Evolutionary conservation across 208 protist species (phyloP), one percentile per base, ranked within the genome.

Genomic region (Wallacemonas sp.): DNA sequence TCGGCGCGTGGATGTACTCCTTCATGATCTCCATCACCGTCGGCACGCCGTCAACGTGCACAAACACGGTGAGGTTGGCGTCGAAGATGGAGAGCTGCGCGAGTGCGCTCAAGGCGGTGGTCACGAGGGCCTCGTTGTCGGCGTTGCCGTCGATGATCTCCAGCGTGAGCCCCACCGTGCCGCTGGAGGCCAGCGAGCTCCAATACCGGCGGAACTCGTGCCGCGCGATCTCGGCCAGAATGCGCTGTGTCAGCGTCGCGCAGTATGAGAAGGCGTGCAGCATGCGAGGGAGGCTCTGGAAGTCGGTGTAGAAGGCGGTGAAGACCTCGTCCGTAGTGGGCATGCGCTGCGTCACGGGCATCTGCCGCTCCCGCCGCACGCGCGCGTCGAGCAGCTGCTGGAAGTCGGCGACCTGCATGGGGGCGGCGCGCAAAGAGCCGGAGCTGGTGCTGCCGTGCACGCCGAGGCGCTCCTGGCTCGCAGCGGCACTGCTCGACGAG

Each of bases 21-120:
- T 85, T 89, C 79, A 96, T 81, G 14, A 91, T 79, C 62, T 89
- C 87, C 64, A 96, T 67, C 61, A 92, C 74, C n/a, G 86, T 90
- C 23, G 74, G 57, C 23, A 92, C 75, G 29, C 87, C 91, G 61
- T 92, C 82, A 29, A 87, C 77, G 38, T 83, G 74, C 22, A 81
- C 70, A 69, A 96, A 88, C 25, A 78, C 79, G 45, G 72, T 49
- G 25, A 87, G 49, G 65, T 90, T 91, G 26, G 36, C 42, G 64
- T 83, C 72, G 62, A 84, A 79, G 0, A 96, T 61, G 55, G 81
- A 93, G 20, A 90, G 63, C 49, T 79, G 81, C 49, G 76, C 78
- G n/a, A 96, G 72, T 5, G 78, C 75, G 39, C 74, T 74, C 18
- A 96, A 71, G n/a, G 85, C 75, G 14, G 78, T 72, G 26, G 66